phyloP scores from a whole-genome alignment of 345 rosid species.

The Viola odorata region DNA sequence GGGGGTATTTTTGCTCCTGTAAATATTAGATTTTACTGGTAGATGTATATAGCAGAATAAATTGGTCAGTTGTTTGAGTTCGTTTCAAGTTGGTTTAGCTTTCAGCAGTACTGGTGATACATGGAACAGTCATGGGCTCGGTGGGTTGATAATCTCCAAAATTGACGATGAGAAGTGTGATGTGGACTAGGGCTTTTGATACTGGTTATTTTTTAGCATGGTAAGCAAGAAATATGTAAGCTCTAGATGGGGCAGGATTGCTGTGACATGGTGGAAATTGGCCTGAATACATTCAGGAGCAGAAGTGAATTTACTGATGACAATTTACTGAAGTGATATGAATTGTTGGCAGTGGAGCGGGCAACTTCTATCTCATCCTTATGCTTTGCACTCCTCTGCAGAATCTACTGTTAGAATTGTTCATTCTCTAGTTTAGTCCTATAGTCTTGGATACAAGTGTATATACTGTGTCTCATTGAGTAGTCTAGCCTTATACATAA shows the following conservation, averaged over 20 bases:
- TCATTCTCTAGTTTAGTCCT: constrained; percentile 16
- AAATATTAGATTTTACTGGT: constrained; percentile 39
- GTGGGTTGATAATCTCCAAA: constrained; percentile 30
- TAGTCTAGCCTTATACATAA: constrained; percentile 14
- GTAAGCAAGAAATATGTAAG: background rate
- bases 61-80: constrained; percentile 29
- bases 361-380: background rate
- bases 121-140: constrained; percentile 29
- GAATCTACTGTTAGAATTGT: constrained; percentile 10
- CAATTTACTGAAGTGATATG: background rate
- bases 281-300: constrained; percentile 9
- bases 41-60: constrained; percentile 60
- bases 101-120: constrained; percentile 18
- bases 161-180: constrained; percentile 14
- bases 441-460: constrained; percentile 19
- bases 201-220: constrained; percentile 18
- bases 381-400: constrained; percentile 1
- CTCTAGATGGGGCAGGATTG: constrained; percentile 9
- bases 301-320: constrained; percentile 15
- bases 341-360: constrained; percentile 10
- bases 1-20: constrained; percentile 39
- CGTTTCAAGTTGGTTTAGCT: constrained; percentile 28
- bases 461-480: constrained; percentile 30
- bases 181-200: constrained; percentile 12
- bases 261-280: constrained; percentile 15